These are phyloP conservation scores for Metschnikowia baotianmanensis DNA, from an alignment of 805 yeast genomes.

Conservation along the genomic window DNA sequence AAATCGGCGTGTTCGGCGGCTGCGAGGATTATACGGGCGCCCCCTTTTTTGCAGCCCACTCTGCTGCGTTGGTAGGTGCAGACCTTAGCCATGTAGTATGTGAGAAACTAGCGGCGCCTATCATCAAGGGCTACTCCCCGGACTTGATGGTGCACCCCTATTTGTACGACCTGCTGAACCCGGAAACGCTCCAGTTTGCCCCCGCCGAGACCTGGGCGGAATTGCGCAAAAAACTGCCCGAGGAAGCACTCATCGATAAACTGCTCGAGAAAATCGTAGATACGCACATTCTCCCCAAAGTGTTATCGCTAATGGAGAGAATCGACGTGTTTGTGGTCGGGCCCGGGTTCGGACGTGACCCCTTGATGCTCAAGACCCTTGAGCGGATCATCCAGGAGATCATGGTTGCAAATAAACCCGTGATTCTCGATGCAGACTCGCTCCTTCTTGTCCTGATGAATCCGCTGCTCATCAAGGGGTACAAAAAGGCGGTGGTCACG, in stretches of 20 bases:
- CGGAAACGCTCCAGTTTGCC: conserved; percentile 21
- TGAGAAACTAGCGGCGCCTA: conserved; percentile 70
- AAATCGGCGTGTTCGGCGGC: conserved; percentile 87
- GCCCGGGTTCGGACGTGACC: conserved; percentile 91
- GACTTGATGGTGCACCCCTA: conserved; percentile 97
- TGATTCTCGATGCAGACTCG: conserved; percentile 91
- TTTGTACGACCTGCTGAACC: conserved; percentile 49
- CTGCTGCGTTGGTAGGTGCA: conserved; percentile 80
- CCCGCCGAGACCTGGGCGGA: conserved; percentile 21
- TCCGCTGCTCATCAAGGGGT: conserved; percentile 54
- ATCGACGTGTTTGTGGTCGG: conserved; percentile 84
- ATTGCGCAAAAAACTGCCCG: conserved; percentile 16
- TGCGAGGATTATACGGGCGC: conserved; percentile 97
- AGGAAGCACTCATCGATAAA: conserved; percentile 24
- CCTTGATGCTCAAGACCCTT: conserved; percentile 58
- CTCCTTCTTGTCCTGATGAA: conserved; percentile 61
- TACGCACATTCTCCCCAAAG: conserved; percentile 52
- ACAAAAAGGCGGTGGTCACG: conserved; percentile 66
- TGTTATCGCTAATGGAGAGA: conserved; percentile 54
- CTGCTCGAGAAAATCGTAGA: conserved; percentile 35
- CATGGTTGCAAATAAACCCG: conserved; percentile 56
- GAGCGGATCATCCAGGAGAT: conserved; percentile 57
- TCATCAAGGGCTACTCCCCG: conserved; percentile 86
- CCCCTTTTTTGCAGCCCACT: conserved; percentile 85
- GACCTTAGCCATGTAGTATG: conserved; percentile 92